Base-by-base conservation (phyloP, 768 basidiomycete genomes). In the Macrocybe gigantea region DNA sequence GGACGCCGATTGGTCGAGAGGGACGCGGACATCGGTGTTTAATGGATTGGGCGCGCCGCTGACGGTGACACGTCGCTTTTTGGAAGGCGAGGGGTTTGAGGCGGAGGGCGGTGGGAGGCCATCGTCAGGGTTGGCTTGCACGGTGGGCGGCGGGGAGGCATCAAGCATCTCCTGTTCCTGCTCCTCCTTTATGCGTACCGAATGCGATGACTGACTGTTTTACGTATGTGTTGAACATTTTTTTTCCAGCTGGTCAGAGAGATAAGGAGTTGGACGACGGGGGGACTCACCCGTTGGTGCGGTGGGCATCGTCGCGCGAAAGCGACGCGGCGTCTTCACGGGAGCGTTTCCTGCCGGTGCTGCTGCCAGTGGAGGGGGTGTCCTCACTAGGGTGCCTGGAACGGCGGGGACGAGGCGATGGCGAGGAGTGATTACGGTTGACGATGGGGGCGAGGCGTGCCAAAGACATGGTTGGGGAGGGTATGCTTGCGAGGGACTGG, bases 11-110 rank as follows among this genome's bases (percentile, higher is more conserved):
- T 73, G 74, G 54, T 76, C 74, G 22, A 62, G 54, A 8, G 69
- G 53, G 12, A 65, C 61, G 39, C 71, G 59, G 44, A 78, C 70
- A 55, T 80, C 72, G 32, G 81, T 78, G 59, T 80, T 76, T 55
- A 79, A 71, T 36, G 73, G 67, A 51, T 74, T 73, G 30, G 78
- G 75, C 1, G 76, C 65, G 49, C 84, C 82, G 59, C 77, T 80
- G 63, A 85, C 72, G 37, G 86, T 88, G 50, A 85, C 79, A 38
- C 87, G 80, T 53, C 87, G 80, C 53, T 75, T 82, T 75, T 85
- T 85, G 29, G 69, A 63, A 5, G 75, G 73, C 15, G 72, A 67
- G 4, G 77, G 74, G 41, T 61, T 71, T 33, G 67, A 52, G 49
- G 58, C 62, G 40, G 78, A 72, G 0, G 74, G 69, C 30, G 73